These are phyloP conservation scores for Aspergillus hancockii DNA, from an alignment of 495 filamentous ascomycete genomes.

Conservation along the genomic window DNA sequence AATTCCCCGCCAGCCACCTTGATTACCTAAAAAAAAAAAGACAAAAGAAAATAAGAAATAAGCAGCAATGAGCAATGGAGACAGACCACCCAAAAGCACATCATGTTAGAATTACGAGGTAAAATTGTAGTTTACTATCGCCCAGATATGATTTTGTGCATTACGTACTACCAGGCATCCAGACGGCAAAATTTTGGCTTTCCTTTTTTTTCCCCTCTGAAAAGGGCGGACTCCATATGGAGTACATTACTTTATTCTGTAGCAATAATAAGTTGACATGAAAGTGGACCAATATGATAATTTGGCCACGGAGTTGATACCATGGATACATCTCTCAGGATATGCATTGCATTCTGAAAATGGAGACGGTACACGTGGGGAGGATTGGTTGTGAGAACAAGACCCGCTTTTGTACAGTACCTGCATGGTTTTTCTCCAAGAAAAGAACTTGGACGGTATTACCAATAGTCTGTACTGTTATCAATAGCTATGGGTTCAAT, in stretches of 20 bases:
- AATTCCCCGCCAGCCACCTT: conserved; percentile 4
- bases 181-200: no score
- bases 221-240: no score
- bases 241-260: neutral
- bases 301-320: no score
- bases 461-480: neutral
- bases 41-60: neutral
- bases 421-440: neutral
- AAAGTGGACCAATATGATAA: neutral
- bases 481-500: neutral
- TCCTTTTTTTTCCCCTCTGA: no score
- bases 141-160: no score
- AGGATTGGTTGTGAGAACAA: conserved; percentile 1
- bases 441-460: neutral
- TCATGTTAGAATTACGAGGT: no score
- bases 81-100: no score
- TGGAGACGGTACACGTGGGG: conserved; percentile 3
- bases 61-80: no score
- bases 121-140: no score
- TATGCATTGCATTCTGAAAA: neutral
- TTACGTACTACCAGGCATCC: no score
- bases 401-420: neutral
- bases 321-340: no score
- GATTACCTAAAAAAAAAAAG: neutral
- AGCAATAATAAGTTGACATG: neutral